Percentiles rank a stretch among this genome's conserved stretches.
These are phyloP conservation scores for Geotrichum fermentans DNA, from an alignment of 1,139 yeast genomes.

Conservation along the genomic window DNA sequence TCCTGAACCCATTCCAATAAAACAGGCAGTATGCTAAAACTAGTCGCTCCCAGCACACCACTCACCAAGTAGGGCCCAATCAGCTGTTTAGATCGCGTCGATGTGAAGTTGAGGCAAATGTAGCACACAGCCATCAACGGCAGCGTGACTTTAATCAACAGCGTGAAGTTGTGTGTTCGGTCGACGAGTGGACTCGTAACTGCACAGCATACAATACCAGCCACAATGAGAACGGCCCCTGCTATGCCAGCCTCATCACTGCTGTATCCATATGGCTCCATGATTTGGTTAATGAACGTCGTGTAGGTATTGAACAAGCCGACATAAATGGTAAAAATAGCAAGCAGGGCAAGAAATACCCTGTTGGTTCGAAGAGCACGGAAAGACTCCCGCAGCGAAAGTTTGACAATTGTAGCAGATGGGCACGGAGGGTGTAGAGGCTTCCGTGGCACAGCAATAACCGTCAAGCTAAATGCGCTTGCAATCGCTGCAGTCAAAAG, in stretches of 20 bases:
- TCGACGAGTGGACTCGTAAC: slow-evolving; percentile 36
- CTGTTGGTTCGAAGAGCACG: slow-evolving; percentile 22
- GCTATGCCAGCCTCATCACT: slow-evolving; percentile 37
- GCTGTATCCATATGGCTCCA: slow-evolving; percentile 37
- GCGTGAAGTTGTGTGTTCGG: slow-evolving; percentile 30
- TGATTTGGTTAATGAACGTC: slow-evolving; percentile 35
- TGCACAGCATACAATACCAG: slow-evolving; percentile 36
- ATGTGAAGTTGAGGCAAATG: slow-evolving; percentile 36
- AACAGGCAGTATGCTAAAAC: slow-evolving; percentile 36
- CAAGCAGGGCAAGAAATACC: slow-evolving; percentile 28
- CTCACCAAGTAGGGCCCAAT: slow-evolving; percentile 36
- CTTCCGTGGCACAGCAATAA: slow-evolving; percentile 28
- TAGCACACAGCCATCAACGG: slow-evolving; percentile 35
- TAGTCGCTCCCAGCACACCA: slow-evolving; percentile 37
- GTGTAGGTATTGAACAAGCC: slow-evolving; percentile 39
- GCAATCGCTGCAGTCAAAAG: slow-evolving; percentile 33
- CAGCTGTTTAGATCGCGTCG: slow-evolving; percentile 28
- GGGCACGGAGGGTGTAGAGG: slow-evolving; percentile 37
- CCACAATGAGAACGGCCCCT: slow-evolving; percentile 36
- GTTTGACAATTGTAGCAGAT: slow-evolving; percentile 32
- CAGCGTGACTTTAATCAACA: slow-evolving; percentile 29
- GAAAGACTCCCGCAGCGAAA: slow-evolving; percentile 29
- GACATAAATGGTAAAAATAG: slow-evolving; percentile 35
- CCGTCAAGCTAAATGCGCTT: slow-evolving; percentile 27
- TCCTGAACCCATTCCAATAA: slow-evolving; percentile 38